Base-by-base conservation (phyloP, 768 basidiomycete genomes). In the Amanita polypyramis region DNA sequence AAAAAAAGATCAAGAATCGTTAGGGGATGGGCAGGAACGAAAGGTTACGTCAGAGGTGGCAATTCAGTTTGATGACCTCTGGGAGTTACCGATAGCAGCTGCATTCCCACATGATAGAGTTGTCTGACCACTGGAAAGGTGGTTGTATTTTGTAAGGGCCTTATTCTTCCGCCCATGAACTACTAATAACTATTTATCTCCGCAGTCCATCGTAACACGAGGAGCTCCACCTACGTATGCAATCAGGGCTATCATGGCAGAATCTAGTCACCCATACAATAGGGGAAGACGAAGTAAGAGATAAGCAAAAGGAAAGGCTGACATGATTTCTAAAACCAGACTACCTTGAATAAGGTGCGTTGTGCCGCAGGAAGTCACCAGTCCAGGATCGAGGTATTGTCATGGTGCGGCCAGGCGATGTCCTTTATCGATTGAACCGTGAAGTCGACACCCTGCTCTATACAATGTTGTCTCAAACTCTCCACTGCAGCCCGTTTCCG, bases 361-460 rank as follows among this genome's bases (percentile, higher is more conserved):
- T 14, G 17, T 3, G 14, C 17, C 9, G 35, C 17, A 14, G 35
- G 35, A 36, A 6, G 35, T 36, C 23, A 45, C 44, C 44, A 45
- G 23, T 45, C 44, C 23, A 45, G 44, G n/a, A 45, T 45, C n/a
- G 32, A 23, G 14, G 34, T 45, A 23, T 45, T 36, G 27, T 45
- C 44, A 15, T 45, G 33, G 19, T 34, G 33, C 10, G 44, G 33
- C 44, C 44, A 36, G 9, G 44, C 2, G 5, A 45, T 15, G n/a
- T 45, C 34, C n/a, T 5, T 20, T 14, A 34, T 23, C 14, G 19
- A 11, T 25, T 45, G 32, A 27, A 36, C 23, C 4, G 34, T n/a
- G 25, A 45, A 45, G 17, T 36, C 32, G 25, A 45, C 34, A 9
- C 23, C 34, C 9, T 25, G 34, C 20, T 25, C 4, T n/a, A 20